Percentiles rank a stretch among this genome's conserved stretches.
These are phyloP conservation scores for Mycogone perniciosa DNA, from an alignment of 2,329 filamentous ascomycete species.

Conservation along the genomic window DNA sequence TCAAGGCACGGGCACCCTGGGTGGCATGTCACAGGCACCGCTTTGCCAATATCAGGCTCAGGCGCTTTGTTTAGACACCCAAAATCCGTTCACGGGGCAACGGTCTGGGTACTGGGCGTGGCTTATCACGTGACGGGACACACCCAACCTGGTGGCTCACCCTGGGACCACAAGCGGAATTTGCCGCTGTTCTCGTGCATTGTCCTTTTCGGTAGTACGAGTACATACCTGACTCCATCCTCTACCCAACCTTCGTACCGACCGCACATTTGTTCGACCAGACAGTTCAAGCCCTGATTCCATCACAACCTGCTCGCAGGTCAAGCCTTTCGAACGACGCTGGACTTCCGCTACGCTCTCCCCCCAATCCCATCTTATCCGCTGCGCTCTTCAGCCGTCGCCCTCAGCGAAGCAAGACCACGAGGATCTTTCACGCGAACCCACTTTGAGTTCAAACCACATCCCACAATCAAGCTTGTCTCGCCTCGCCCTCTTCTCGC, in stretches of 20 bases:
- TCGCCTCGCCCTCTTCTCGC: constrained; percentile 2
- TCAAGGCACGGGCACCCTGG: constrained; percentile 1
- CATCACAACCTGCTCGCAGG: constrained; percentile 17
- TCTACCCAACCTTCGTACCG: constrained; percentile 25
- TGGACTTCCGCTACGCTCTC: constrained; percentile 18
- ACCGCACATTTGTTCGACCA: constrained; percentile 21
- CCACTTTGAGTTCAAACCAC: constrained; percentile 8
- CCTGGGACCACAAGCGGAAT: constrained; percentile 19
- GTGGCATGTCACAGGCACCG: not conserved
- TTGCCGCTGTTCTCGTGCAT: constrained; percentile 22
- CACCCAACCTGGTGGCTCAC: constrained; percentile 2
- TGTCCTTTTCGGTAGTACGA: constrained; percentile 25
- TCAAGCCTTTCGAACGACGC: constrained; percentile 10
- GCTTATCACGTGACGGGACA: constrained; percentile 9
- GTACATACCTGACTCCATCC: constrained; percentile 22
- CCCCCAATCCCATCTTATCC: constrained; percentile 2
- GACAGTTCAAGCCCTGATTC: constrained; percentile 21
- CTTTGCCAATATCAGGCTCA: not conserved
- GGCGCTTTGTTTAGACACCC: constrained; percentile 4
- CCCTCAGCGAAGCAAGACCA: constrained; percentile 9
- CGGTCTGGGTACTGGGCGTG: not conserved
- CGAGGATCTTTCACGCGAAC: constrained; percentile 12
- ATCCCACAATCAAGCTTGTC: not conserved
- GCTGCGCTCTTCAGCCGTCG: constrained; percentile 8
- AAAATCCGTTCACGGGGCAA: constrained; percentile 17